phyloP scores from a whole-genome alignment of 1,284 basidiomycete species.

The Sanghuangporus weigelae region DNA sequence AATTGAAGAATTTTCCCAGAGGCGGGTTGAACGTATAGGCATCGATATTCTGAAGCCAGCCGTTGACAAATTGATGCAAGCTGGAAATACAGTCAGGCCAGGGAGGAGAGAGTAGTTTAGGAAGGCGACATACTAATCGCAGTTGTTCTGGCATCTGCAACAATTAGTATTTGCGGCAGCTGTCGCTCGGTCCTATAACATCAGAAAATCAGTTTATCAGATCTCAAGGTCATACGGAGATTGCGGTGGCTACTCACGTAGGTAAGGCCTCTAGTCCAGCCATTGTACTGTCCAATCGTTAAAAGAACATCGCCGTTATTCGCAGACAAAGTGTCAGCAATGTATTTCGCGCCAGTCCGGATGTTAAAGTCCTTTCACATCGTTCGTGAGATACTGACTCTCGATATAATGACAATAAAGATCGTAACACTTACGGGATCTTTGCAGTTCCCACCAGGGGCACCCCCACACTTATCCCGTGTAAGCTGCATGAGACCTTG shows the following conservation, averaged over 20 bases:
- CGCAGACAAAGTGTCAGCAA: constrained; percentile 45
- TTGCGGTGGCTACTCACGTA: constrained; percentile 33
- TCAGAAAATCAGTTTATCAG: constrained; percentile 8
- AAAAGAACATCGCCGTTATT: constrained; percentile 57
- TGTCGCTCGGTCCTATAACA: constrained; percentile 47
- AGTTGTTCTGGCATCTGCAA: constrained; percentile 74
- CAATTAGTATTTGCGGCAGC: constrained; percentile 46
- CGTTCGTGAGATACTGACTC: not conserved
- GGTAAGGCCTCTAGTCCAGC: constrained; percentile 65
- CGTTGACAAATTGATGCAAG: constrained; percentile 73
- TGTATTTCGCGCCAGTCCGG: constrained; percentile 53
- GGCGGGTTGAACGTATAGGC: constrained; percentile 40
- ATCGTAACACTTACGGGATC: constrained; percentile 45
- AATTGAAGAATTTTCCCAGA: constrained; percentile 69
- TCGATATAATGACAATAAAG: not conserved
- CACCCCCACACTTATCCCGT: constrained; percentile 68
- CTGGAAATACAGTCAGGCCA: constrained; percentile 38
- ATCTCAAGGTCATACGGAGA: not conserved
- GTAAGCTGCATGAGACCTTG: constrained; percentile 86
- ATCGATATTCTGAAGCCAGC: constrained; percentile 66
- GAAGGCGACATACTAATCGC: constrained; percentile 58
- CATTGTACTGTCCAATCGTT: constrained; percentile 75
- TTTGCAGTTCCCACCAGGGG: constrained; percentile 59
- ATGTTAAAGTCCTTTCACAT: constrained; percentile 62
- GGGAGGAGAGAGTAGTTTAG: constrained; percentile 1